Conservation (phyloP, 2,329 filamentous ascomycete species). For the Malbranchea zuffiana region DNA sequence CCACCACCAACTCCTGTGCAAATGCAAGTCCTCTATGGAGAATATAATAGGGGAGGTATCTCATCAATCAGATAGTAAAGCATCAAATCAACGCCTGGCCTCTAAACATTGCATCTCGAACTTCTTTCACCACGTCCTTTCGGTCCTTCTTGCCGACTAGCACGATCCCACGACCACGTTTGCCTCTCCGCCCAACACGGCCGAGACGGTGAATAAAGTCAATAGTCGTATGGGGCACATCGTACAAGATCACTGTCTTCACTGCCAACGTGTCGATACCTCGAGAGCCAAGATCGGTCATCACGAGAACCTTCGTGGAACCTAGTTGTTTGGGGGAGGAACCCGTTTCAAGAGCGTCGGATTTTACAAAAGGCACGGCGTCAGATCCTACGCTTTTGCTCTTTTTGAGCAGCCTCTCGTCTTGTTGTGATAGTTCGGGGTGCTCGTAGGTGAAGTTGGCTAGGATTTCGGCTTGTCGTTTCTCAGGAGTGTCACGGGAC, state of each 20-base stretch:
- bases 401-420: constrained; percentile 11
- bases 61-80: no score
- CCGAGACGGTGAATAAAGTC: constrained; percentile 97
- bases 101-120: constrained; percentile 79
- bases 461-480: constrained; percentile 66
- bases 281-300: constrained; percentile 81
- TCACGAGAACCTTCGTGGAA: constrained; percentile 84
- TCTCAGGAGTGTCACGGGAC: constrained; percentile 70
- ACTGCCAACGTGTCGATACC: constrained; percentile 92
- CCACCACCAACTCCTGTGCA: no score
- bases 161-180: constrained; percentile 78
- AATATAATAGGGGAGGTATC: no score
- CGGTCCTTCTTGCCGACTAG: constrained; percentile 82
- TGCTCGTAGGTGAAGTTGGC: constrained; percentile 54
- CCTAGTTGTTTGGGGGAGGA: constrained; percentile 16
- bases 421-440: constrained; percentile 24
- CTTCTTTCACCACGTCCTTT: constrained; percentile 81
- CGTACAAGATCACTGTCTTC: constrained; percentile 82
- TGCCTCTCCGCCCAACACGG: constrained; percentile 82
- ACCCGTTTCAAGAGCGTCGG: constrained; percentile 4
- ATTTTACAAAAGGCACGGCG: constrained; percentile 15
- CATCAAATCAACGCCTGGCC: constrained; percentile 62
- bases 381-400: constrained; percentile 10
- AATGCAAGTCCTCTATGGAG: no score
- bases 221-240: constrained; percentile 95